Evolutionary conservation across 441 rosid genomes (phyloP), one percentile per base, ranked within the genome.

Genomic region (Pelargonium fulgidum): DNA sequence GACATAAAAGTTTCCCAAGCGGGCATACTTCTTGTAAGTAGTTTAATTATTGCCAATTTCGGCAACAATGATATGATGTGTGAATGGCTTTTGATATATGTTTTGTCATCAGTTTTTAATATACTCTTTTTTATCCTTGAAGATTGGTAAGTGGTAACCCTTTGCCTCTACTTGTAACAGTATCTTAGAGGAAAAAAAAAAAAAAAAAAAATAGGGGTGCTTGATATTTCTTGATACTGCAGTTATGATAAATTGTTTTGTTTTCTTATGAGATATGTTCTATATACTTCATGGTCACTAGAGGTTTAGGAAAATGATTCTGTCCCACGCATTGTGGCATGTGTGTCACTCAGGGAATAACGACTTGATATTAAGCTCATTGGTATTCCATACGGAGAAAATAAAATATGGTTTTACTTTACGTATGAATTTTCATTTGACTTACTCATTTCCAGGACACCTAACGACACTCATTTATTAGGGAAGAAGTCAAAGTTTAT

Each of bases 1-100:
- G 97, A 24, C 88, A 90, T 70, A 89, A 90, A 80, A 93, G 98
- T 78, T 93, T 93, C 78, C 98, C 98, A 70, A 89, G 97, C 62
- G 97, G 98, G 65, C 97, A 93, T 78, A 80, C 96, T 71, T 87
- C 98, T 14, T 81, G 97, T 91, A 78, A 83, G 88, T 69, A 13
- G n/a, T 14, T 47, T 52, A 52, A 2, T 16, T 7, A 52, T n/a
- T 52, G 58, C 58, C 59, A 14, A 52, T 20, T n/a, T 52, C 59
- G 3, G 22, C 9, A 14, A 52, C 59, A 14, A 14, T 52, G 59
- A 52, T 16, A 14, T 14, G 7, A 52, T 52, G 22, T 20, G 16
- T 52, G 14, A 52, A 52, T 52, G 22, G 7, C 59, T 7, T 52
- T 5, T 52, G 9, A 52, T 52, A 1, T 17, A 16, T 52, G 59